phyloP scores from a whole-genome alignment of 2,329 filamentous ascomycete genomes.

The Colletotrichum sp. region DNA sequence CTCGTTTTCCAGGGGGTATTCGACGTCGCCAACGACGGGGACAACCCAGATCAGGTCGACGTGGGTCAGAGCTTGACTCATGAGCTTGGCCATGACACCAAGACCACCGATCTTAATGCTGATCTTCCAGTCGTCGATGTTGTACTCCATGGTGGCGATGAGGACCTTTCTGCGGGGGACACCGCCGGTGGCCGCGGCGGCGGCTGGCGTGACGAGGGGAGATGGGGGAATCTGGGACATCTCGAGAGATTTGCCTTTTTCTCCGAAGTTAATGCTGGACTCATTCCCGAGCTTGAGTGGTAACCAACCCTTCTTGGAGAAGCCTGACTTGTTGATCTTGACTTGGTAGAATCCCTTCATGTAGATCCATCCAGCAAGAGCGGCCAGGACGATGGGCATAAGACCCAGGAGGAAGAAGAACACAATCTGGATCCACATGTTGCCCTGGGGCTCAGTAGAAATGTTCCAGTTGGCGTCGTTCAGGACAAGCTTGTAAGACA shows the following conservation, averaged over 20 bases:
- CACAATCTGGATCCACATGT: slow-evolving; percentile 54
- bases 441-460: slow-evolving; percentile 56
- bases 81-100: slow-evolving; percentile 73
- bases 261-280: slow-evolving; percentile 36
- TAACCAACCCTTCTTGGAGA: slow-evolving; percentile 27
- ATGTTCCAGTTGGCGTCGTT: slow-evolving; percentile 61
- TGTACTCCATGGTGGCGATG: slow-evolving; percentile 75
- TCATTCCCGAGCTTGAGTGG: slow-evolving; percentile 31
- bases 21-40: slow-evolving; percentile 65
- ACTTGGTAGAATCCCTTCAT: slow-evolving; percentile 56
- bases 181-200: slow-evolving; percentile 20
- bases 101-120: slow-evolving; percentile 76
- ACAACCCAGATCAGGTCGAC: slow-evolving; percentile 72
- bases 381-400: slow-evolving; percentile 55
- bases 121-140: slow-evolving; percentile 73
- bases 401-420: slow-evolving; percentile 58
- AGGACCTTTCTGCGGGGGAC: slow-evolving; percentile 58
- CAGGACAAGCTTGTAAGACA: slow-evolving; percentile 59
- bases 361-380: slow-evolving; percentile 57
- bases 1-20: slow-evolving; percentile 64
- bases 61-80: slow-evolving; percentile 69
- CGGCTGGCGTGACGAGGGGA: slow-evolving; percentile 7
- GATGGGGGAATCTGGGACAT: slow-evolving; percentile 21
- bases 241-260: slow-evolving; percentile 26
- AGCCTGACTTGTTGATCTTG: slow-evolving; percentile 58